Base-by-base conservation (phyloP, 2,329 filamentous ascomycete species). In the Scedosporium dehoogii region DNA sequence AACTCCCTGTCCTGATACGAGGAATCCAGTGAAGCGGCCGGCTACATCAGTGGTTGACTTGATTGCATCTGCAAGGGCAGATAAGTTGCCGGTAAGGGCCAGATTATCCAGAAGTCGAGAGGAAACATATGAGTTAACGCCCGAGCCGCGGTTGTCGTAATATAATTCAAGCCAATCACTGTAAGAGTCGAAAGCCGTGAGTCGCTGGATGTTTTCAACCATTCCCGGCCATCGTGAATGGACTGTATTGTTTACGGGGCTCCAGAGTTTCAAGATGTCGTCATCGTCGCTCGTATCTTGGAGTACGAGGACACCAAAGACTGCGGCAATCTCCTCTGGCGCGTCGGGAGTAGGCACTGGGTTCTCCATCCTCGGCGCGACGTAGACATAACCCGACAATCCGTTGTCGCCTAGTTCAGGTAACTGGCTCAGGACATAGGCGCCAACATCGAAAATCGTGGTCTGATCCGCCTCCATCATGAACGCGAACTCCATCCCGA, bases 301-400 rank as follows among this genome's bases (percentile, higher is more conserved):
- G 10, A 41, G 14, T 6, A 44, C 6, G n/a, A 57, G 27, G 38
- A 42, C 21, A 6, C 60, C 60, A 10, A 53, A 41, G 44, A 80
- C 75, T 23, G 80, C 81, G 1, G 74, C 74, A 41, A 79, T 77
- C 12, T 21, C 23, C 27, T 41, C 25, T 12, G 33, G 48, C 9
- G 29, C 29, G 29, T 7, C 29, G 6, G 29, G 29, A 23, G 21
- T 41, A 16, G 23, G 53, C 12, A 25, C 53, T 18, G 53, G 29
- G 29, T 33, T 33, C 29, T 33, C 29, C 29, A 33, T 33, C 29
- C 29, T 33, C 29, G 7, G 29, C 29, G 29, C 6, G 29, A 33
- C 29, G 29, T 33, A 33, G 29, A 33, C 29, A 33, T 33, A 33
- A 33, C 29, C 29, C 6, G 29, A 33, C 29, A 33, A 33, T 33